Percentiles rank a stretch among this genome's conserved stretches.
Evolutionary conservation across 768 basidiomycete genomes (phyloP).

Genomic region (Boletus eberwhitei): DNA sequence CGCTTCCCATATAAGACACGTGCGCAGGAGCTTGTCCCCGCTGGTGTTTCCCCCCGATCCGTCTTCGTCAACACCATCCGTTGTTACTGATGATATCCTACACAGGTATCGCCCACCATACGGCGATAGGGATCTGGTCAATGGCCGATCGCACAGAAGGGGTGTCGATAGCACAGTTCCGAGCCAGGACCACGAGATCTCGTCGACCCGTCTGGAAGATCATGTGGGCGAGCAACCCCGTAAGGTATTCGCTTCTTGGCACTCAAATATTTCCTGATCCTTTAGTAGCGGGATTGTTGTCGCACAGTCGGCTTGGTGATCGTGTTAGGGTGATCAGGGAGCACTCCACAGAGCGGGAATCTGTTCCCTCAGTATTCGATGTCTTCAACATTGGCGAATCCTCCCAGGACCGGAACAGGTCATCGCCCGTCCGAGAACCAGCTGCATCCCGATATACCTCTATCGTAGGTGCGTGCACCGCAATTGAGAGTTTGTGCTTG

Average conservation of each 20-base stretch:
- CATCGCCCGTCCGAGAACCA: conserved; percentile 9
- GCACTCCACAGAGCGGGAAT: conserved; percentile 20
- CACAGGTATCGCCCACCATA: conserved; percentile 12
- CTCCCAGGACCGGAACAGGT: conserved; percentile 17
- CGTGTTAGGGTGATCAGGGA: conserved; percentile 21
- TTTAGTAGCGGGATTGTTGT: not conserved
- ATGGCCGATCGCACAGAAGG: conserved; percentile 7
- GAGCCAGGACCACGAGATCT: not conserved
- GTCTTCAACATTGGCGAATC: conserved; percentile 27
- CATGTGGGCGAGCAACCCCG: conserved; percentile 7
- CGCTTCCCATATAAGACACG: conserved; percentile 11
- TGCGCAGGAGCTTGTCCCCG: conserved; percentile 27
- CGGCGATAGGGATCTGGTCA: not conserved
- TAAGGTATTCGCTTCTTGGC: conserved; percentile 1
- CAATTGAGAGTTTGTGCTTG: not conserved
- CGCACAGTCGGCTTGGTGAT: conserved; percentile 8
- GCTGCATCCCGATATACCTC: conserved; percentile 7
- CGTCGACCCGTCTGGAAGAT: conserved; percentile 8
- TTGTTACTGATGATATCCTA: conserved; percentile 14
- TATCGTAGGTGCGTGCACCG: conserved; percentile 10
- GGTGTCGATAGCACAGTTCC: conserved; percentile 3
- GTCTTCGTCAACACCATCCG: conserved; percentile 8
- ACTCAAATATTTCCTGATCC: not conserved
- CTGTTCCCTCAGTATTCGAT: conserved; percentile 28
- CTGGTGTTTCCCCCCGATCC: conserved; percentile 21